These are phyloP conservation scores for Microascus cirrosus DNA, from an alignment of 2,329 filamentous ascomycete genomes.

Conservation along the genomic window DNA sequence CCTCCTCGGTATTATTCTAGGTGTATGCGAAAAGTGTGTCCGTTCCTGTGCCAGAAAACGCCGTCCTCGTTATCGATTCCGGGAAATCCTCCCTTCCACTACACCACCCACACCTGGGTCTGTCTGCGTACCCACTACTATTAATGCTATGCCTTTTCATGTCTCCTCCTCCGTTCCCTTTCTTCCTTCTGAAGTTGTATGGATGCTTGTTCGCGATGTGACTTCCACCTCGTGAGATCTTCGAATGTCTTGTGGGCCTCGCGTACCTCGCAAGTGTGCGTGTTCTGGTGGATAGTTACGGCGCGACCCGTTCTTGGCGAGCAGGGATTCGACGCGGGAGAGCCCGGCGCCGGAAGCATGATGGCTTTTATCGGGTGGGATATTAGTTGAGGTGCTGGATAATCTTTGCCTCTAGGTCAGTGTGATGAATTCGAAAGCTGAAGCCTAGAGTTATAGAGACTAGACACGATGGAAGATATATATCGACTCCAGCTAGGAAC, in stretches of 20 bases:
- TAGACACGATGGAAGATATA: not conserved
- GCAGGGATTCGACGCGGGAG: not conserved
- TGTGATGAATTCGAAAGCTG: too few relatives aligned
- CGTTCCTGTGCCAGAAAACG: too few relatives aligned
- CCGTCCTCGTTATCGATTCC: too few relatives aligned
- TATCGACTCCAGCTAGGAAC: too few relatives aligned
- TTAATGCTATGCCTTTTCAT: not conserved
- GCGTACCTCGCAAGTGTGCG: not conserved
- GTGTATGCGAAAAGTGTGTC: too few relatives aligned
- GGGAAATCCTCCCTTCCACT: too few relatives aligned
- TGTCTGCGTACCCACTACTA: too few relatives aligned
- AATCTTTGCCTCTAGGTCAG: too few relatives aligned
- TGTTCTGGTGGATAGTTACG: not conserved
- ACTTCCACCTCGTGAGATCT: not conserved
- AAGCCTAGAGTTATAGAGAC: not conserved
- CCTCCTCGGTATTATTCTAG: too few relatives aligned
- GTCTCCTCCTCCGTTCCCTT: slow-evolving; percentile 1
- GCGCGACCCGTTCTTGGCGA: not conserved
- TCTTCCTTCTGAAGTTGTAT: not conserved
- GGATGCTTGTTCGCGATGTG: not conserved
- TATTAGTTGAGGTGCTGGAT: not conserved
- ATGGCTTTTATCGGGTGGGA: not conserved
- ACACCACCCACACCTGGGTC: too few relatives aligned
- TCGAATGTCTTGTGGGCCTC: not conserved
- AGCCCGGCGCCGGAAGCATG: not conserved